Base-by-base conservation (phyloP, 2,329 filamentous ascomycete species). In the Chrysoporthe deuterocubensis region DNA sequence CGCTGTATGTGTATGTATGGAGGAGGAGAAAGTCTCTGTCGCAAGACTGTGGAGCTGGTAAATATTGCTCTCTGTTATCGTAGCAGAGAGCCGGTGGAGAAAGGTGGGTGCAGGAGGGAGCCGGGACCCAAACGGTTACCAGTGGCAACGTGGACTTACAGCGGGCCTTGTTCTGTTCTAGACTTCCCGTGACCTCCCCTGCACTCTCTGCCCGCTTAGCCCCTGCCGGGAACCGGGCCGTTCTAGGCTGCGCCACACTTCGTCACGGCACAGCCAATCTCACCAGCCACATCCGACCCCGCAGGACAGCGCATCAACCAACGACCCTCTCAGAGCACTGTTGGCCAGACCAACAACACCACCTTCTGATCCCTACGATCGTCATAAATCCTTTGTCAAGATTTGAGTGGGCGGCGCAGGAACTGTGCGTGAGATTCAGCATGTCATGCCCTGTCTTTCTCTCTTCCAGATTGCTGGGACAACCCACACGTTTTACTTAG, bases 1-100 rank as follows among this genome's bases (percentile, higher is more conserved):
- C 14, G 50, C 14, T 46, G 52, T 3, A 26, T 26, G 26, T 26
- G 7, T 34, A 60, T n/a, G 18, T 18, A n/a, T n/a, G 43, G 21
- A 59, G 26, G 34, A 58, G 18, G 13, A 58, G 26, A 40, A 57
- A 59, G 42, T 26, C 21, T 54, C 13, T 21, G 62, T 57, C 50
- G 52, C 62, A 64, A 37, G 34, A 44, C 11, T 46, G 63, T 65
- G 63, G 63, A 65, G 63, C 54, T 58, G 63, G 63, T 65, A 65
- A 65, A 65, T 50, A 65, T 65, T 65, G 63, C 11, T 37, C 42
- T 65, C 50, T 40, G 50, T 37, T 59, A 50, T 34, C 26, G 14
- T 43, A 44, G 40, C 13, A 2, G 21, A 43, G 46, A 40, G n/a
- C 21, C n/a, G 14, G n/a, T 26, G 40, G 21, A 50, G 21, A 34